phyloP scores from a whole-genome alignment of 2,329 filamentous ascomycete genomes.

The Pseudonectria buxi region DNA sequence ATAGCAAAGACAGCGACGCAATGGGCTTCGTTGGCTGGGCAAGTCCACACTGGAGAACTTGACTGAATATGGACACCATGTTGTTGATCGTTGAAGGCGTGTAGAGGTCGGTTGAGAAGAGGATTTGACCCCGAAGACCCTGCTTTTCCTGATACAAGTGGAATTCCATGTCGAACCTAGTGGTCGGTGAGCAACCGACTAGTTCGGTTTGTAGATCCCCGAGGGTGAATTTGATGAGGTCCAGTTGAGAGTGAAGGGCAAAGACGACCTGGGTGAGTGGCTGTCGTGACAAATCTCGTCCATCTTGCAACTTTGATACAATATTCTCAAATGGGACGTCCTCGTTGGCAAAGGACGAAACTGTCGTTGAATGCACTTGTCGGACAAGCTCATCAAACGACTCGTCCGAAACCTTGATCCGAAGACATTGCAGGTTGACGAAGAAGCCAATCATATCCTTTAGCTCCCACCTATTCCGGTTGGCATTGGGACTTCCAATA shows the following conservation, averaged over 20 bases:
- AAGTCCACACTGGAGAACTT: slow-evolving; percentile 4
- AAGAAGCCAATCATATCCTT: slow-evolving; percentile 19
- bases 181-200: not conserved
- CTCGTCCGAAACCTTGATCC: slow-evolving; percentile 7
- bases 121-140: slow-evolving; percentile 1
- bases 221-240: slow-evolving; percentile 2
- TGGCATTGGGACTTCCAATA: slow-evolving; percentile 14
- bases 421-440: slow-evolving; percentile 20
- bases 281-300: slow-evolving; percentile 3
- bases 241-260: slow-evolving; percentile 6
- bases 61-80: slow-evolving; percentile 7
- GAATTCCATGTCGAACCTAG: slow-evolving; percentile 12
- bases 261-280: slow-evolving; percentile 7
- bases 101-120: slow-evolving; percentile 9
- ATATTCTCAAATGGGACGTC: slow-evolving; percentile 8
- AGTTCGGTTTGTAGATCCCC: slow-evolving; percentile 5
- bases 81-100: slow-evolving; percentile 6
- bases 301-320: slow-evolving; percentile 1
- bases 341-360: slow-evolving; percentile 5
- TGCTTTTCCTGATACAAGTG: slow-evolving; percentile 7
- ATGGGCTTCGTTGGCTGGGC: slow-evolving; percentile 1
- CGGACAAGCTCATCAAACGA: too few relatives aligned
- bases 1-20: not conserved
- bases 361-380: slow-evolving; percentile 1
- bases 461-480: slow-evolving; percentile 10